Evolutionary conservation across 1,284 basidiomycete species (phyloP), one percentile per base, ranked within the genome.

Genomic region (Sphagnurus paluster): DNA sequence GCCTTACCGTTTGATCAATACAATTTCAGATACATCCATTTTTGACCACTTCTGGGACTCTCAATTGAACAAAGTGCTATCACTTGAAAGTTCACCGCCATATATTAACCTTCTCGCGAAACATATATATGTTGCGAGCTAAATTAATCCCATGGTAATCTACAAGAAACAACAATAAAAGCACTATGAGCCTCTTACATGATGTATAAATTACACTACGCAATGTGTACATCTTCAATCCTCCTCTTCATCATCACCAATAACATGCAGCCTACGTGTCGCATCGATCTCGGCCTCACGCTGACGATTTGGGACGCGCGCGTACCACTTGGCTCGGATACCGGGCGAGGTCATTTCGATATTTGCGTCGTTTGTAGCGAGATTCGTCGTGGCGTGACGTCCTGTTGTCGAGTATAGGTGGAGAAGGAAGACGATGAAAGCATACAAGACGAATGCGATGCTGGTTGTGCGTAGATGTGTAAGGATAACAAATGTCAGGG

Each of bases 391-490:
- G 3, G 77, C 76, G 52, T 88, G 85, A 23, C 75, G 74, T 1
- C 87, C 87, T 11, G 81, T 79, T 0, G 71, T 81, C 4, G 64
- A 52, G 54, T 70, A 71, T 4, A 73, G 56, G 50, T 71, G 66
- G 45, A 73, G 63, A 25, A 74, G 66, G 56, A 63, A 66, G 28
- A 72, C 57, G 42, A 85, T 81, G 56, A 87, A 77, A 9, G 87
- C 75, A 64, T 93, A 93, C 39, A 93, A 65, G 38, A 90, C 54
- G 71, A 93, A 90, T 0, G 87, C 82, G 39, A 87, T 65, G 56
- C 85, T 87, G 46, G 39, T 26, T 36, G 19, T 36, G 11, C 16
- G 23, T 34, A 14, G 42, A 40, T n/a, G 26, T 30, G 42, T 26
- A 28, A 13, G 46, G 19, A 20, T 38, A 32, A 48, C 50, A 23